A percentile compares a stretch with the other conserved stretches of the same genome.
These are phyloP conservation scores for Nicotiana rustica DNA, from an alignment of 305 asterid genomes.

Conservation along the genomic window DNA sequence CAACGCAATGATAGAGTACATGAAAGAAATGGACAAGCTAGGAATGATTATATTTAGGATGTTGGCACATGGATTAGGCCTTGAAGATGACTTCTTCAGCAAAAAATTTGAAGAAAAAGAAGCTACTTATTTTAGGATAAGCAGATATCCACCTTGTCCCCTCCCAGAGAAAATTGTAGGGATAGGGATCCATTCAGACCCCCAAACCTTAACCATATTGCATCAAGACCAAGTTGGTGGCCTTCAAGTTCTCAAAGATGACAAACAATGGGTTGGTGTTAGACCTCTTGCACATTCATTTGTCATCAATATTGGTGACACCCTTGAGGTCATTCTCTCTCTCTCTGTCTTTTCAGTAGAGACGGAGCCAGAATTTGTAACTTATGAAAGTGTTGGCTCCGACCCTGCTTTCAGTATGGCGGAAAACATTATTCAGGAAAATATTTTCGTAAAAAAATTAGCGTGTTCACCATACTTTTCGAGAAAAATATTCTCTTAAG, in stretches of 20 bases:
- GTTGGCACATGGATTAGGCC: slow-evolving; percentile 46
- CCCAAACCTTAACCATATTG: slow-evolving; percentile 42
- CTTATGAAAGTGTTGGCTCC: no score
- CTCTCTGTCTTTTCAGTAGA: no score
- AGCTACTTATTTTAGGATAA: slow-evolving; percentile 35
- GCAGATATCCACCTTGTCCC: slow-evolving; percentile 45
- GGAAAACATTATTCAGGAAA: neutral
- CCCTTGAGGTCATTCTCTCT: slow-evolving; percentile 39
- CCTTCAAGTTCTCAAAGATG: slow-evolving; percentile 41
- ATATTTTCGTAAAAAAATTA: neutral
- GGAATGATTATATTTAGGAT: slow-evolving; percentile 39
- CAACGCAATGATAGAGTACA: slow-evolving; percentile 39
- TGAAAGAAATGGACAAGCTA: slow-evolving; percentile 46
- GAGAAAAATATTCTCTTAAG: neutral
- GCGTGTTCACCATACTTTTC: neutral
- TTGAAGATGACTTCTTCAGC: slow-evolving; percentile 36
- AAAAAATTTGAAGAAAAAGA: slow-evolving; percentile 34
- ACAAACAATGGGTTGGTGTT: slow-evolving; percentile 36
- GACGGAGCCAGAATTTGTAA: no score
- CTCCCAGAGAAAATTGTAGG: slow-evolving; percentile 40
- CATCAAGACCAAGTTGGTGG: slow-evolving; percentile 46
- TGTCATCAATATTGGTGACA: slow-evolving; percentile 43
- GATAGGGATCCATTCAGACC: slow-evolving; percentile 44
- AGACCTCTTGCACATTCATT: slow-evolving; percentile 41
- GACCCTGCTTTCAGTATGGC: neutral